These are phyloP conservation scores for Blastobotrys ciferrii DNA, from an alignment of 1,139 yeast genomes.

Conservation along the genomic window DNA sequence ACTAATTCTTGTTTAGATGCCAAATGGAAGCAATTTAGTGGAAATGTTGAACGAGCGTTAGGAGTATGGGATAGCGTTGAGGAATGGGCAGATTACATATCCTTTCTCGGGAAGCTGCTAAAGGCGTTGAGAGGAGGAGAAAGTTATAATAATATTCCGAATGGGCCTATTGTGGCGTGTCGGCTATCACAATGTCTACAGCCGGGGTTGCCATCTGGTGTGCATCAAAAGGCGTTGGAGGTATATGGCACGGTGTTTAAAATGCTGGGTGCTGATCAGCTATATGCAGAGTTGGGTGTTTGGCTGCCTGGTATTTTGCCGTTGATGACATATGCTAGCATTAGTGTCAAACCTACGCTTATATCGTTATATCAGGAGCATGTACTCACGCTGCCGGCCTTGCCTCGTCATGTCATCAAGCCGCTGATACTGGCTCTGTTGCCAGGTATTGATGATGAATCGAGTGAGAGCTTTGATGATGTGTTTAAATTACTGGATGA, in stretches of 20 bases:
- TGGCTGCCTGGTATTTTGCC: slow-evolving; percentile 95
- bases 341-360: slow-evolving; percentile 77
- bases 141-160: slow-evolving; percentile 44
- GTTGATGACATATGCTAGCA: slow-evolving; percentile 79
- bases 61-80: slow-evolving; percentile 78
- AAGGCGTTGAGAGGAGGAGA: slow-evolving; percentile 54
- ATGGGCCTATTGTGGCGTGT: slow-evolving; percentile 40
- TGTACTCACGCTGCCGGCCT: slow-evolving; percentile 53
- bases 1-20: slow-evolving; percentile 36
- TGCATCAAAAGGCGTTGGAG: slow-evolving; percentile 82
- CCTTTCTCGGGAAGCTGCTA: slow-evolving; percentile 74
- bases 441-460: slow-evolving; percentile 90
- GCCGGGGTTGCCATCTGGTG: slow-evolving; percentile 86
- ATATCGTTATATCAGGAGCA: slow-evolving; percentile 58
- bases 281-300: slow-evolving; percentile 37
- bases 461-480: slow-evolving; percentile 73
- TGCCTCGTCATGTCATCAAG: slow-evolving; percentile 55
- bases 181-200: slow-evolving; percentile 61
- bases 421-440: slow-evolving; percentile 73
- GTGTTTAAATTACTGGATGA: slow-evolving; percentile 59
- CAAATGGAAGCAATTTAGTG: slow-evolving; percentile 65
- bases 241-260: slow-evolving; percentile 70
- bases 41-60: slow-evolving; percentile 70
- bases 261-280: slow-evolving; percentile 40
- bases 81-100: slow-evolving; percentile 99